Percentiles rank a stretch among this genome's conserved stretches.
phyloP scores from a whole-genome alignment of 371 early-diverging fungal genomes.

The Mucor piriformis region DNA sequence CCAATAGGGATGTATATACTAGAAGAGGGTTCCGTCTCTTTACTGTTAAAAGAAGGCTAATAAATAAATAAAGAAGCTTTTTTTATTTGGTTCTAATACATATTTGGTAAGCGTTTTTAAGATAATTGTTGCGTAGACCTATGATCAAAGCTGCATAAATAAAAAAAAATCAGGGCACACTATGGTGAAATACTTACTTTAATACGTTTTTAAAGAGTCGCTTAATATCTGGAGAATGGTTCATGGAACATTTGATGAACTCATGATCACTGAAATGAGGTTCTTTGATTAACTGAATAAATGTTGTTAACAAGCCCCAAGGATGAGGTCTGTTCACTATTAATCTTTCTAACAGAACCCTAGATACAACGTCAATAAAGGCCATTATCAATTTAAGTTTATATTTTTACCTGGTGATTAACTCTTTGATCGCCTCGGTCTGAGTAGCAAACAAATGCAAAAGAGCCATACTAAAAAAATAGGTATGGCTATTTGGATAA shows the following conservation, averaged over 20 bases:
- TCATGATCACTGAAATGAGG: constrained; percentile 82
- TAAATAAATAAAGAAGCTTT: neutral
- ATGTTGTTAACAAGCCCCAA: constrained; percentile 95
- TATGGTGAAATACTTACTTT: constrained; percentile 36
- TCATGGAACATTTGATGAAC: constrained; percentile 54
- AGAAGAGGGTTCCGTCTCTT: constrained; percentile 30
- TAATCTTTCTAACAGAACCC: constrained; percentile 89
- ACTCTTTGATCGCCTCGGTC: constrained; percentile 80
- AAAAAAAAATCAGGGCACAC: neutral
- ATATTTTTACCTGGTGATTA: constrained; percentile 65
- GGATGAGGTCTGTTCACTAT: constrained; percentile 98
- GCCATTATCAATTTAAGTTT: neutral
- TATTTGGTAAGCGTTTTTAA: neutral
- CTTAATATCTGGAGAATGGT: constrained; percentile 64
- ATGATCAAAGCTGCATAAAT: neutral
- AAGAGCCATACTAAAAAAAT: constrained; percentile 82
- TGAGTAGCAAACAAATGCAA: constrained; percentile 74
- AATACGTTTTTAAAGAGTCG: constrained; percentile 69
- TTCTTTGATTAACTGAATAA: constrained; percentile 92
- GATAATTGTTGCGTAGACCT: constrained; percentile 6
- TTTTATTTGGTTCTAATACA: neutral
- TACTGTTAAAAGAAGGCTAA: constrained; percentile 31
- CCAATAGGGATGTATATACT: constrained; percentile 26
- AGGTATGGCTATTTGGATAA: constrained; percentile 95
- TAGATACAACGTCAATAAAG: neutral